Percentiles rank a stretch among this genome's conserved stretches.
phyloP scores from a whole-genome alignment of 495 filamentous ascomycete species.

The Tuber umbilicatum region DNA sequence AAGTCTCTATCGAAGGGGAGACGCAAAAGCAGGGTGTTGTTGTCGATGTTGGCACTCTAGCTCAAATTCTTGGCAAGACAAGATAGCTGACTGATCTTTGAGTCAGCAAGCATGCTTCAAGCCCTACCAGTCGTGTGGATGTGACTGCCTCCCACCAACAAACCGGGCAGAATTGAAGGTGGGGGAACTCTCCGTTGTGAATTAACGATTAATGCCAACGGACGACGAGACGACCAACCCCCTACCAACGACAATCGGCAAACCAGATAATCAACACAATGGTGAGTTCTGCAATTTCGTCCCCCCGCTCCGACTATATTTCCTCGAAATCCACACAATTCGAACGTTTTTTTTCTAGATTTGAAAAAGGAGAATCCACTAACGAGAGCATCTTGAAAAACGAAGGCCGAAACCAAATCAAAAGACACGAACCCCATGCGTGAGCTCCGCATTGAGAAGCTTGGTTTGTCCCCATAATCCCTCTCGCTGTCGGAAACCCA shows the following conservation, averaged over 20 bases:
- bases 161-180: conserved; percentile 12
- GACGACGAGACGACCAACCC: conserved; percentile 25
- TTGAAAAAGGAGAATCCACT: conserved; percentile 23
- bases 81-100: not conserved
- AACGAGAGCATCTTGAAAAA: conserved; percentile 10
- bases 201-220: conserved; percentile 17
- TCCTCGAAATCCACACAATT: conserved; percentile 11
- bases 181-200: not conserved
- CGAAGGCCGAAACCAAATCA: conserved; percentile 69
- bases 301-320: conserved; percentile 28
- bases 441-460: conserved; percentile 99
- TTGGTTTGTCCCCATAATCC: conserved; percentile 45
- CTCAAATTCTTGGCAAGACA: not conserved
- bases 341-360: not conserved
- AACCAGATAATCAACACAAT: conserved; percentile 15
- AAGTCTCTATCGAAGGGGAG: conserved; percentile 15
- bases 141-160: conserved; percentile 25
- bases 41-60: conserved; percentile 32
- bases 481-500: not conserved
- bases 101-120: not conserved
- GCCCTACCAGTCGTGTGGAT: conserved; percentile 6
- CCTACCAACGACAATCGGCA: conserved; percentile 8
- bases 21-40: conserved; percentile 16
- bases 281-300: conserved; percentile 28
- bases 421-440: conserved; percentile 96